A percentile compares a stretch with the other conserved stretches of the same genome.
Evolutionary conservation across 164 flowering plant species (phyloP).

Genomic region (Liquidambar formosana): DNA sequence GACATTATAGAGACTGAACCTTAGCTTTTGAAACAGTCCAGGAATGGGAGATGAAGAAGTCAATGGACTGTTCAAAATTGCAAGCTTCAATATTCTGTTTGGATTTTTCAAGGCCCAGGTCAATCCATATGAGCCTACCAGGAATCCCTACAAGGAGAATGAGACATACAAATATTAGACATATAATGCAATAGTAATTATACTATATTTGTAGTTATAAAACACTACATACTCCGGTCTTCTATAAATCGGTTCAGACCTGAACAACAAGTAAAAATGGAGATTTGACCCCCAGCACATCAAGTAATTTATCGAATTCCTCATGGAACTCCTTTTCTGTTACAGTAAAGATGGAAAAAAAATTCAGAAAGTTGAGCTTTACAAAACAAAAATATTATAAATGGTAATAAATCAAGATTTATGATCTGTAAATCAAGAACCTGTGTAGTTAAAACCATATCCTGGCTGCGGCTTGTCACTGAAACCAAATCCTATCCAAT

Average conservation of each 20-base stretch:
- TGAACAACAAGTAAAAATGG: slow-evolving; percentile 87
- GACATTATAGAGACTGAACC: slow-evolving; percentile 36
- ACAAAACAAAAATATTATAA: background rate
- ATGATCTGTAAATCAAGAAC: slow-evolving; percentile 29
- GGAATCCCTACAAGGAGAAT: slow-evolving; percentile 68
- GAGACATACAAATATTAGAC: slow-evolving; percentile 2
- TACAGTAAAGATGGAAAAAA: slow-evolving; percentile 6
- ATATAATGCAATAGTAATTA: background rate
- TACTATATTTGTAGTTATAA: background rate
- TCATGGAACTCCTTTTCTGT: slow-evolving; percentile 93
- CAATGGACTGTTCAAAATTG: slow-evolving; percentile 77
- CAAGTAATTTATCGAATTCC: slow-evolving; percentile 72
- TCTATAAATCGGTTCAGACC: slow-evolving; percentile 40
- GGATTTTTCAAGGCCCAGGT: slow-evolving; percentile 95
- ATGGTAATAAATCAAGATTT: background rate
- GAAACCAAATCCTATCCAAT: slow-evolving; percentile 99
- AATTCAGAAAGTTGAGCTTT: slow-evolving; percentile 12
- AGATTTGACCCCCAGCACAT: slow-evolving; percentile 53
- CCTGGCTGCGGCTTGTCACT: slow-evolving; percentile 97
- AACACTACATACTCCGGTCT: background rate
- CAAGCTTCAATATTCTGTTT: slow-evolving; percentile 68
- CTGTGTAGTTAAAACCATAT: slow-evolving; percentile 90
- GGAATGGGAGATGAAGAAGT: slow-evolving; percentile 80
- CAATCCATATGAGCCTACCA: slow-evolving; percentile 96
- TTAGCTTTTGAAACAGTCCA: slow-evolving; percentile 86